phyloP scores from a whole-genome alignment of 371 early-diverging fungal species.

The Mortierella sp. region DNA sequence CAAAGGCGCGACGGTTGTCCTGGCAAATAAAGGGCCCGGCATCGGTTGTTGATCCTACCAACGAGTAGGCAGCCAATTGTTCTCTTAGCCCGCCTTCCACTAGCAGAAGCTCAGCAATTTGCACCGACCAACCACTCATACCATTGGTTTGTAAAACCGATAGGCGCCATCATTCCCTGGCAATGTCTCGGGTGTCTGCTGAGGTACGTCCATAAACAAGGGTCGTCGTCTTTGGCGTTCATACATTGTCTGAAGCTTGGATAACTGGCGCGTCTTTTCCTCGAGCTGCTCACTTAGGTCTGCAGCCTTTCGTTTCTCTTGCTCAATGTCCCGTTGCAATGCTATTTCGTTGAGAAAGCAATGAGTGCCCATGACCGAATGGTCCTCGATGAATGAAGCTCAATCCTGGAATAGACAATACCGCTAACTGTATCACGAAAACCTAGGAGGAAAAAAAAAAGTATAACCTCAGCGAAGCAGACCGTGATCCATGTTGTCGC shows the following conservation, averaged over 20 bases:
- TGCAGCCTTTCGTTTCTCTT: conserved; percentile 62
- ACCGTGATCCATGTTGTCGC: background rate
- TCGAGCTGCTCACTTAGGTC: conserved; percentile 66
- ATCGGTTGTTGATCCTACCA: no score
- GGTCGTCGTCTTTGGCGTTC: conserved; percentile 67
- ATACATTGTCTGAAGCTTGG: conserved; percentile 64
- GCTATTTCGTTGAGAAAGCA: conserved; percentile 29
- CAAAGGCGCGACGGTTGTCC: no score
- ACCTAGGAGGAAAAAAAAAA: conserved; percentile 27
- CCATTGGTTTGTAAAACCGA: conserved; percentile 3
- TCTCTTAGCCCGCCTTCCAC: no score
- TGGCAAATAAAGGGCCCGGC: no score
- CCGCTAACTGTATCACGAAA: conserved; percentile 29
- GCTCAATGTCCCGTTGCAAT: conserved; percentile 60
- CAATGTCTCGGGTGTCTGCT: background rate
- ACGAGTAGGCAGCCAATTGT: no score
- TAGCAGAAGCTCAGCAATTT: no score
- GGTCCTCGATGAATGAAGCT: no score
- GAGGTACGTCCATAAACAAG: conserved; percentile 51
- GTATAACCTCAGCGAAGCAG: background rate
- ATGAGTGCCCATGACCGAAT: background rate
- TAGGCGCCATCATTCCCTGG: background rate
- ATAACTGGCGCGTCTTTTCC: conserved; percentile 75
- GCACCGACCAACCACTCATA: background rate
- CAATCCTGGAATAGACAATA: background rate